Conservation (phyloP, 371 early-diverging fungal species). For the Synchytrium microbalum region DNA sequence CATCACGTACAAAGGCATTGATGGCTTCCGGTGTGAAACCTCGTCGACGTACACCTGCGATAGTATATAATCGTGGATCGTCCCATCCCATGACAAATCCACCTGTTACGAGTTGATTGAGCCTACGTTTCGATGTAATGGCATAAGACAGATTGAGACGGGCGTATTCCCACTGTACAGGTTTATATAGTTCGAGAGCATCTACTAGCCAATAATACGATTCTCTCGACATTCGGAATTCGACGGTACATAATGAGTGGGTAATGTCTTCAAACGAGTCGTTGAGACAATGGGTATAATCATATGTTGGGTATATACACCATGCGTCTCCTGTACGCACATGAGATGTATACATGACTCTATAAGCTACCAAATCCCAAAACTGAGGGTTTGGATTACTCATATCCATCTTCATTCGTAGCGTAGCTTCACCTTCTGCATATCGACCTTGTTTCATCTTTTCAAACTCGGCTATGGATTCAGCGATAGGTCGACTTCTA, state of each 20-base stretch:
- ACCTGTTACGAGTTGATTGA: constrained; percentile 81
- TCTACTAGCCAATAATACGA: constrained; percentile 99
- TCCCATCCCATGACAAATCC: constrained; percentile 88
- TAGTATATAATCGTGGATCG: constrained; percentile 97
- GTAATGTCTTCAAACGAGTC: constrained; percentile 99
- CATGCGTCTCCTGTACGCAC: constrained; percentile 88
- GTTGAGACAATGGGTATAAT: constrained; percentile 97
- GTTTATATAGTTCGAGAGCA: constrained; percentile 97
- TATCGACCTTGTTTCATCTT: constrained; percentile 98
- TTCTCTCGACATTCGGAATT: constrained; percentile 91
- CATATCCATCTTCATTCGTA: constrained; percentile 99
- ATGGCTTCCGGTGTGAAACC: constrained; percentile 99
- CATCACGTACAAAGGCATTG: constrained; percentile 94
- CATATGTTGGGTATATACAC: constrained; percentile 99
- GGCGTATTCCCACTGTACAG: constrained; percentile 99
- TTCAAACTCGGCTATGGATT: constrained; percentile 88
- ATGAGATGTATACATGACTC: constrained; percentile 89
- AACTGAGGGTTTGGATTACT: constrained; percentile 96
- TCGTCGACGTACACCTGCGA: constrained; percentile 94
- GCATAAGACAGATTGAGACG: constrained; percentile 95
- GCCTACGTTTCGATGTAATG: constrained; percentile 97
- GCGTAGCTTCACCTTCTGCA: constrained; percentile 83
- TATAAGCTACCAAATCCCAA: constrained; percentile 98
- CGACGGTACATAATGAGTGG: constrained; percentile 98
- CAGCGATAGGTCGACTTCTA: constrained; percentile 87